Percentiles rank a stretch among this genome's conserved stretches.
Evolutionary conservation across 306 rosid genomes (phyloP).

Genomic region (Lagenaria siceraria): DNA sequence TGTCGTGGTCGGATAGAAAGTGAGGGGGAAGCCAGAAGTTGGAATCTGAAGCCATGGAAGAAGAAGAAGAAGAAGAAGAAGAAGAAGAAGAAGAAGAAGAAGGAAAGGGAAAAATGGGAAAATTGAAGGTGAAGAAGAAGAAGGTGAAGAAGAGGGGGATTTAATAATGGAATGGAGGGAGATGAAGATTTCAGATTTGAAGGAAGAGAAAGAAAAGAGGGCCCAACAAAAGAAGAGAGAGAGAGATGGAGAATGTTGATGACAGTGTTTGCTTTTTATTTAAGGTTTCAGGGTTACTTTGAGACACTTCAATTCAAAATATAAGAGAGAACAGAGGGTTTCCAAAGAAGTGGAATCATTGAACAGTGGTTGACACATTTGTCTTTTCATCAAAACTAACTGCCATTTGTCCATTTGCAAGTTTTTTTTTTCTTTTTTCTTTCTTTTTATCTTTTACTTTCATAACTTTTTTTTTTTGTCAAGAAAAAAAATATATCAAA

Average conservation of each 20-base stretch:
- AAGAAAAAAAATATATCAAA: no score
- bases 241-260: conserved; percentile 24
- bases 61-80: neutral
- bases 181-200: conserved; percentile 8
- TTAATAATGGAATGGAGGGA: conserved; percentile 36
- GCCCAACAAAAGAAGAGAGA: conserved; percentile 19
- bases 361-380: neutral
- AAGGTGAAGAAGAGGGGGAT: conserved; percentile 15
- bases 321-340: neutral
- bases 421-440: no score
- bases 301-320: conserved; percentile 10
- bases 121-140: neutral
- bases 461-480: no score
- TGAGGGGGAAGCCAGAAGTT: conserved; percentile 30
- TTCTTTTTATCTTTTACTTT: no score
- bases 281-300: conserved; percentile 52
- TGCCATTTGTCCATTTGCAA: no score
- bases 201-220: conserved; percentile 16
- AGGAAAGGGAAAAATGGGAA: no score
- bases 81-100: neutral
- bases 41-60: conserved; percentile 21
- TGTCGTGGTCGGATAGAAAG: conserved; percentile 13
- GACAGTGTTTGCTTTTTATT: conserved; percentile 52
- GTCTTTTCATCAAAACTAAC: neutral
- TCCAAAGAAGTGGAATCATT: neutral